These are phyloP conservation scores for Aspergillus cavernicola DNA, from an alignment of 495 filamentous ascomycete genomes.

Conservation along the genomic window DNA sequence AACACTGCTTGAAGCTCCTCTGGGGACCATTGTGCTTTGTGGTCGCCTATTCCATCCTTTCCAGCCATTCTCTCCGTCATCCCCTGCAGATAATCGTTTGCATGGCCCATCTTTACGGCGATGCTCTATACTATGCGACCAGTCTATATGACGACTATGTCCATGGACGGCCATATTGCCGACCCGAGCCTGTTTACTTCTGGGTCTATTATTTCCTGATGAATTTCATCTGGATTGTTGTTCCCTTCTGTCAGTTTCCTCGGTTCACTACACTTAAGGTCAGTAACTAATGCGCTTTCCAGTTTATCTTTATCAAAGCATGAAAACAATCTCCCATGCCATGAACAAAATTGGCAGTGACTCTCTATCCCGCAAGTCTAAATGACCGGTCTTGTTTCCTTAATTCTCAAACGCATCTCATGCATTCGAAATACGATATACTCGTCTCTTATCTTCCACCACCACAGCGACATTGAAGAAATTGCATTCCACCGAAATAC, in stretches of 20 bases:
- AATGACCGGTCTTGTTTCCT: conserved; percentile 9
- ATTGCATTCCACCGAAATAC: background rate
- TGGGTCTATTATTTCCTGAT: conserved; percentile 86
- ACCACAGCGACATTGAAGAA: background rate
- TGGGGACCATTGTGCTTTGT: conserved; percentile 82
- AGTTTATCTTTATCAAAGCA: conserved; percentile 55
- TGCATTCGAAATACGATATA: background rate
- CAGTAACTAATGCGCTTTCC: conserved; percentile 6
- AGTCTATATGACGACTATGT: conserved; percentile 64
- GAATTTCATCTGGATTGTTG: conserved; percentile 82
- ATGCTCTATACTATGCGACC: conserved; percentile 80
- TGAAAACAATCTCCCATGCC: conserved; percentile 43
- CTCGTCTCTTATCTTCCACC: background rate
- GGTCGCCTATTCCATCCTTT: conserved; percentile 58
- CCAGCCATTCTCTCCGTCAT: conserved; percentile 59
- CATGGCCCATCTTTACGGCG: conserved; percentile 81
- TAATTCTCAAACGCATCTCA: no score
- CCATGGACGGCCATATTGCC: conserved; percentile 56
- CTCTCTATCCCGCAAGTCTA: conserved; percentile 32
- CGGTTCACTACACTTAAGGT: background rate
- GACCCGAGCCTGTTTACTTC: conserved; percentile 78
- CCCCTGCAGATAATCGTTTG: conserved; percentile 69
- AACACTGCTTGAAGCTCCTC: conserved; percentile 39
- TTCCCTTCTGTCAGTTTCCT: conserved; percentile 55
- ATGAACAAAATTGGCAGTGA: conserved; percentile 39